Evolutionary conservation across 2,329 filamentous ascomycete species (phyloP).

Genomic region (Aspergillus tubingensis): DNA sequence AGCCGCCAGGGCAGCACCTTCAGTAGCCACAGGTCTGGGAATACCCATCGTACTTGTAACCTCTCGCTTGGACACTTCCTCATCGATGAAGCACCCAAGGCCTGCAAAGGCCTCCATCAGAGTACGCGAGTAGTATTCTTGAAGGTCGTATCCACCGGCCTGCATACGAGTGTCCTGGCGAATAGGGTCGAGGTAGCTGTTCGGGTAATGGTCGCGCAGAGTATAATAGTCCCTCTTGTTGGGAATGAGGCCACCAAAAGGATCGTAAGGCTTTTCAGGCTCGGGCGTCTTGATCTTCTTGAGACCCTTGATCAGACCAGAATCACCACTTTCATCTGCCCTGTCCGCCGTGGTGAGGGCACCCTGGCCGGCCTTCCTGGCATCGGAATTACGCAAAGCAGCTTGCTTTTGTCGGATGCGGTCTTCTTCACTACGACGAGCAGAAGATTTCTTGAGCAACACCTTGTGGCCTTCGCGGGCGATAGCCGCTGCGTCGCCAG

Average conservation of each 20-base stretch:
- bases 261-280: slow-evolving; percentile 78
- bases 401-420: slow-evolving; percentile 49
- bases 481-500: slow-evolving; percentile 60
- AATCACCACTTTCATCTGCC: slow-evolving; percentile 27
- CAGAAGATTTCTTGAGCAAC: slow-evolving; percentile 71
- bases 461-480: slow-evolving; percentile 59
- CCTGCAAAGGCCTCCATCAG: slow-evolving; percentile 90
- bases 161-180: slow-evolving; percentile 66
- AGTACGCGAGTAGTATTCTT: slow-evolving; percentile 78
- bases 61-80: slow-evolving; percentile 58
- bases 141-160: slow-evolving; percentile 80
- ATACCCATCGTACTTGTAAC: slow-evolving; percentile 19
- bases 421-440: slow-evolving; percentile 57
- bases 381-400: slow-evolving; percentile 39
- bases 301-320: slow-evolving; percentile 73
- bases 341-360: slow-evolving; percentile 23
- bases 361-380: slow-evolving; percentile 28
- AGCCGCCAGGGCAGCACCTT: slow-evolving; percentile 34
- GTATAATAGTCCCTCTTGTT: slow-evolving; percentile 70
- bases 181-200: slow-evolving; percentile 69
- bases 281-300: slow-evolving; percentile 64
- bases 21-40: slow-evolving; percentile 28
- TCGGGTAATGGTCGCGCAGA: slow-evolving; percentile 70
- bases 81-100: slow-evolving; percentile 80
- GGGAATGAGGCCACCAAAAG: slow-evolving; percentile 70